Conservation (phyloP, 768 basidiomycete species). For the Mycena rebaudengoi region DNA sequence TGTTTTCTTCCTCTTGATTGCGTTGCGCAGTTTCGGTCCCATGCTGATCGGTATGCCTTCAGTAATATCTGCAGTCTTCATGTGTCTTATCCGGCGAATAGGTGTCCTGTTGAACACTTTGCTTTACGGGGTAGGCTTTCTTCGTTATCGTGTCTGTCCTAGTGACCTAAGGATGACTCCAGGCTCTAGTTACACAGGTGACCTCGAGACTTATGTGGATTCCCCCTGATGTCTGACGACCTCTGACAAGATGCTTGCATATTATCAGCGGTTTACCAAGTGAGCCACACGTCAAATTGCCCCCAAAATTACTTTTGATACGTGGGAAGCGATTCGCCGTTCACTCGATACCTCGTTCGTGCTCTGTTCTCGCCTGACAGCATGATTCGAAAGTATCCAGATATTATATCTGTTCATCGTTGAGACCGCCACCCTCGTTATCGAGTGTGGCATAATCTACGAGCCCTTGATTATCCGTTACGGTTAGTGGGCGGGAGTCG, state of each 20-base stretch:
- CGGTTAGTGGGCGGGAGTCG: neutral
- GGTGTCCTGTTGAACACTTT: slow-evolving; percentile 19
- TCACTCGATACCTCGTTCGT: slow-evolving; percentile 25
- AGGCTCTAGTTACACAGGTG: slow-evolving; percentile 21
- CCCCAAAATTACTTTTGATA: neutral
- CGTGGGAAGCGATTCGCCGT: neutral
- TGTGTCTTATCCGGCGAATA: neutral
- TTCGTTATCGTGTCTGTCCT: neutral
- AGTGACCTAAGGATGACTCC: neutral
- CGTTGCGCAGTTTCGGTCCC: slow-evolving; percentile 20
- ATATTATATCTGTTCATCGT: slow-evolving; percentile 19
- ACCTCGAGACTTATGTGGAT: neutral
- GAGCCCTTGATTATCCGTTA: slow-evolving; percentile 22
- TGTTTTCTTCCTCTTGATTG: no score
- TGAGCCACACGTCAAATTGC: no score
- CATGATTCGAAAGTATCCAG: neutral
- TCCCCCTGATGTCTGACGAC: neutral
- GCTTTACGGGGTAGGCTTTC: slow-evolving; percentile 13
- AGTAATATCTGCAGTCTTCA: no score
- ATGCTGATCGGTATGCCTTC: slow-evolving; percentile 17
- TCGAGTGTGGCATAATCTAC: slow-evolving; percentile 22
- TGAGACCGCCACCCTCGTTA: slow-evolving; percentile 16
- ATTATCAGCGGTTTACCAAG: slow-evolving; percentile 20
- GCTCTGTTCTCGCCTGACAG: neutral
- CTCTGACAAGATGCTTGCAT: slow-evolving; percentile 15